Conservation (phyloP, 495 filamentous ascomycete genomes). For the Hypoxylon rickii region DNA sequence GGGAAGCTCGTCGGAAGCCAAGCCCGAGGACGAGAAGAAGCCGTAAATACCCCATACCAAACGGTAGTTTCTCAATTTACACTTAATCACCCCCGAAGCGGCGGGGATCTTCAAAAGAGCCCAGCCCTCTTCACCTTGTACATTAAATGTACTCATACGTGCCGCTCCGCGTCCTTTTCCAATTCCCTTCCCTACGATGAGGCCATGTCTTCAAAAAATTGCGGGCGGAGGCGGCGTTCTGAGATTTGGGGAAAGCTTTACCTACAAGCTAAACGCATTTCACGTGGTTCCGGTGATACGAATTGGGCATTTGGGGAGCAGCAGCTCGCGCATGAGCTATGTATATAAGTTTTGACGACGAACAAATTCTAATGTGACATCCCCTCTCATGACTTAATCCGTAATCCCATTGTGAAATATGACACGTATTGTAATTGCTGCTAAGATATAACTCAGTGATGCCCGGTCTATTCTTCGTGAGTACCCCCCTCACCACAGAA, state of each 20-base stretch:
- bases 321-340: slow-evolving; percentile 22
- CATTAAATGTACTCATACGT: slow-evolving; percentile 52
- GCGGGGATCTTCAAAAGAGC: slow-evolving; percentile 29
- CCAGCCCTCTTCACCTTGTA: slow-evolving; percentile 39
- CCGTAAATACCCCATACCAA: slow-evolving; percentile 42
- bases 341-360: slow-evolving; percentile 38
- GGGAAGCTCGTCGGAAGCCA: slow-evolving; percentile 65
- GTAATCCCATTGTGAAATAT: not conserved
- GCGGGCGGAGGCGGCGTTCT: slow-evolving; percentile 53
- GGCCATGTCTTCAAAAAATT: slow-evolving; percentile 35
- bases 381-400: slow-evolving; percentile 39
- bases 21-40: slow-evolving; percentile 77
- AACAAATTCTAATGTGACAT: slow-evolving; percentile 37
- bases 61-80: slow-evolving; percentile 27
- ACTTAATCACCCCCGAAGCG: slow-evolving; percentile 40
- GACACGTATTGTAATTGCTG: not conserved
- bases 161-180: slow-evolving; percentile 31
- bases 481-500: slow-evolving; percentile 22
- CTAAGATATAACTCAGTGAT: no score
- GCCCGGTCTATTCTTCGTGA: not conserved
- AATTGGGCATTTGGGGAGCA: slow-evolving; percentile 34
- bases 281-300: slow-evolving; percentile 31
- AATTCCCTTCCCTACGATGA: slow-evolving; percentile 37
- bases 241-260: slow-evolving; percentile 49
- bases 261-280: slow-evolving; percentile 26